phyloP scores from a whole-genome alignment of 2,329 filamentous ascomycete species.

The Camptophora hylomeconis region DNA sequence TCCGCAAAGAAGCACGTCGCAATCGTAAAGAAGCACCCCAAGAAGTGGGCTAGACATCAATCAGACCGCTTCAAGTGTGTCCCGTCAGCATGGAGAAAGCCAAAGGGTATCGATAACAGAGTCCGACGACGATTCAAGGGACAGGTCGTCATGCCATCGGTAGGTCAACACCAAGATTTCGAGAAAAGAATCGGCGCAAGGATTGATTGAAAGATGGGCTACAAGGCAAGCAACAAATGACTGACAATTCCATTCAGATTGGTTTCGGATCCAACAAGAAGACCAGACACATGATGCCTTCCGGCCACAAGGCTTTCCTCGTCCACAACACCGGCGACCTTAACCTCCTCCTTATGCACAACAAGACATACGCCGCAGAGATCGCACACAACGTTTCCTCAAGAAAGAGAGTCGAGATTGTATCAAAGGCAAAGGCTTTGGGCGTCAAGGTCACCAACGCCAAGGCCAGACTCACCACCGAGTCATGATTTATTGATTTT shows the following conservation, averaged over 20 bases:
- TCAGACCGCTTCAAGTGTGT: slow-evolving; percentile 93
- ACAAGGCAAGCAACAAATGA: slow-evolving; percentile 1
- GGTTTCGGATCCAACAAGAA: slow-evolving; percentile 99
- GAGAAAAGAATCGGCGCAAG: slow-evolving; percentile 1
- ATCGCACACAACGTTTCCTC: slow-evolving; percentile 97
- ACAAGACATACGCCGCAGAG: slow-evolving; percentile 97
- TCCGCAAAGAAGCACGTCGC: slow-evolving; percentile 98
- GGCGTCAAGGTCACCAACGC: slow-evolving; percentile 99
- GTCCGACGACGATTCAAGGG: slow-evolving; percentile 96
- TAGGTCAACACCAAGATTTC: slow-evolving; percentile 34
- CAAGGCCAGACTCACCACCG: slow-evolving; percentile 97
- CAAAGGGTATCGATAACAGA: slow-evolving; percentile 99
- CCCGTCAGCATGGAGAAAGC: slow-evolving; percentile 88
- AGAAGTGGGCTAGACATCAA: slow-evolving; percentile 96
- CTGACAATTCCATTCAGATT: slow-evolving; percentile 51
- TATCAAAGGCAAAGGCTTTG: slow-evolving; percentile 92
- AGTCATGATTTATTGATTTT: slow-evolving; percentile 45
- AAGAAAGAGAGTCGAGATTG: slow-evolving; percentile 96
- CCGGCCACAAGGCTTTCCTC: slow-evolving; percentile 98
- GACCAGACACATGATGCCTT: slow-evolving; percentile 97
- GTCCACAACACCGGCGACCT: slow-evolving; percentile 94
- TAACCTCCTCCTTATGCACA: slow-evolving; percentile 99
- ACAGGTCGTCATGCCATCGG: slow-evolving; percentile 92
- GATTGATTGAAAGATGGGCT: neutral
- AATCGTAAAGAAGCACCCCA: slow-evolving; percentile 99